Evolutionary conservation across 1,139 yeast species (phyloP).

Genomic region (Yamadazyma pseudoaaseri): DNA sequence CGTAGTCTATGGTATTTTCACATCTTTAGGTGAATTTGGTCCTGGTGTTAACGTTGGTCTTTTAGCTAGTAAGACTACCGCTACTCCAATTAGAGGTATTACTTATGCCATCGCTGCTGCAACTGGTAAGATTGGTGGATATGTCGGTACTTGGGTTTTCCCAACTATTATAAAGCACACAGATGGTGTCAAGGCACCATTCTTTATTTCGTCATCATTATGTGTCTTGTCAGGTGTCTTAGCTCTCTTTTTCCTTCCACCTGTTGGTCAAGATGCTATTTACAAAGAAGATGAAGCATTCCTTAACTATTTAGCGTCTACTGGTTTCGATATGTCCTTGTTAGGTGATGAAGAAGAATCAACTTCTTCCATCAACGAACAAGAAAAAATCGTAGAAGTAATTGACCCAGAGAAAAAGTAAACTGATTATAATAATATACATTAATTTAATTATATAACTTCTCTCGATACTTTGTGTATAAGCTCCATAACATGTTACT

Average conservation of each 20-base stretch:
- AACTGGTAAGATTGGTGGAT: conserved; percentile 87
- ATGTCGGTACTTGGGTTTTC: conserved; percentile 86
- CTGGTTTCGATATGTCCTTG: conserved; percentile 58
- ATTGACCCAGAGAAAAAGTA: conserved; percentile 4
- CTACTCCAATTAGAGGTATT: conserved; percentile 87
- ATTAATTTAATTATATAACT: too few species aligned
- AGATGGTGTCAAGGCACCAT: conserved; percentile 70
- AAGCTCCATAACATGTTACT: too few species aligned
- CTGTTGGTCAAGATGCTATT: conserved; percentile 81
- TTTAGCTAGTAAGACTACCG: conserved; percentile 80
- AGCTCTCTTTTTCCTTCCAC: conserved; percentile 72
- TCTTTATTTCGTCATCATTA: conserved; percentile 75
- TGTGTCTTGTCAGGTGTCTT: conserved; percentile 71
- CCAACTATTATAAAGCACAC: conserved; percentile 60
- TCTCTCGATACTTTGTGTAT: too few species aligned
- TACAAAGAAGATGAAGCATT: conserved; percentile 74
- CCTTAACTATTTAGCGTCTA: conserved; percentile 55
- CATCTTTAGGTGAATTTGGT: conserved; percentile 88
- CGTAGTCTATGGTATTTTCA: conserved; percentile 83
- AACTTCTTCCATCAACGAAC: conserved; percentile 11
- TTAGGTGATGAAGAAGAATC: conserved; percentile 37
- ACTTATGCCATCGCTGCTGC: conserved; percentile 93
- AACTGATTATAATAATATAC: not conserved
- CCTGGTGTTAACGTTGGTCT: conserved; percentile 92
- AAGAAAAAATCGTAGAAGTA: conserved; percentile 7